Percentiles rank a stretch among this genome's conserved stretches.
These are phyloP conservation scores for Stachybotrys chartarum DNA, from an alignment of 2,329 filamentous ascomycete species.

Conservation along the genomic window DNA sequence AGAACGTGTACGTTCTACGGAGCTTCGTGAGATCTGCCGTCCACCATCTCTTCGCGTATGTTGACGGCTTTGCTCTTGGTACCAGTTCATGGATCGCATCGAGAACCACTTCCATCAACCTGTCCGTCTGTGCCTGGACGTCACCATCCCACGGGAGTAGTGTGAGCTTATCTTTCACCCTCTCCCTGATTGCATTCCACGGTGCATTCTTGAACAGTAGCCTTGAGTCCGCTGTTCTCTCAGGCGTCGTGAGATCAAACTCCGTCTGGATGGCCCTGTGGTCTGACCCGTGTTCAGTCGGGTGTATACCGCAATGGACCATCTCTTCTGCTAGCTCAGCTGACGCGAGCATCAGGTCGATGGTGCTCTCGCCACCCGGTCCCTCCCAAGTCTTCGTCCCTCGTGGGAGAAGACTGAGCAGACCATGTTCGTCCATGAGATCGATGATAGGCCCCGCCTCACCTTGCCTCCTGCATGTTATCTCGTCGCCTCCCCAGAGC, in stretches of 20 bases:
- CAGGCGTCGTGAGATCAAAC: background rate
- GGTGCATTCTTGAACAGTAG: conserved; percentile 1
- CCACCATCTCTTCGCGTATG: conserved; percentile 7
- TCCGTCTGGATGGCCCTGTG: conserved; percentile 2
- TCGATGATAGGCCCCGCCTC: conserved; percentile 25
- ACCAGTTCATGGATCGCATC: conserved; percentile 7
- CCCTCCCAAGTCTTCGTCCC: conserved; percentile 24
- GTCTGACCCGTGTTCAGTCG: conserved; percentile 9
- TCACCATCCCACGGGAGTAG: background rate
- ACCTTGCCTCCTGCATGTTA: conserved; percentile 16
- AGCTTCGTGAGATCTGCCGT: conserved; percentile 4
- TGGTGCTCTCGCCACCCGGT: conserved; percentile 9
- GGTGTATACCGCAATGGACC: conserved; percentile 11
- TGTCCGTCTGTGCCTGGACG: conserved; percentile 5
- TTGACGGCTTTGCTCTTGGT: conserved; percentile 4
- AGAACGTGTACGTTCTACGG: background rate
- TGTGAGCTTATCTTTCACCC: background rate
- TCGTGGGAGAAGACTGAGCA: conserved; percentile 22
- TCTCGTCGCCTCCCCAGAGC: conserved; percentile 8
- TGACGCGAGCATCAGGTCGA: conserved; percentile 13
- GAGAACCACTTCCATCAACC: conserved; percentile 5
- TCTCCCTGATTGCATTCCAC: conserved; percentile 2
- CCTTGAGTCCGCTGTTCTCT: background rate
- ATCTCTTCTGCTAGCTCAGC: conserved; percentile 8
- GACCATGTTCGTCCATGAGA: conserved; percentile 21